Conservation (phyloP, 2,329 filamentous ascomycete species). For the Paracamarosporium sp. region DNA sequence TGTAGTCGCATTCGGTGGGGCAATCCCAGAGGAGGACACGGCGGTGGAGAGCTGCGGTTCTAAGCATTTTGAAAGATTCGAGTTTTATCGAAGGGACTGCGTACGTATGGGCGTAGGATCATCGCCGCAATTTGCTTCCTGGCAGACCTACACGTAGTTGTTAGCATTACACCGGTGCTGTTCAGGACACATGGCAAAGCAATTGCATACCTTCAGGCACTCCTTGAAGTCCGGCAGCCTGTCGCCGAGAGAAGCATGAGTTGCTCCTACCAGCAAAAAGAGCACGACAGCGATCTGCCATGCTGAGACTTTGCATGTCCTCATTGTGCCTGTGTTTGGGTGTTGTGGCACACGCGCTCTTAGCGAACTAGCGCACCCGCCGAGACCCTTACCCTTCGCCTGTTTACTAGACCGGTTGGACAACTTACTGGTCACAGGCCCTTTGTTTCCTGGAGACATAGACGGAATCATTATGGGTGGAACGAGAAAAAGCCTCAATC, state of each 20-base stretch:
- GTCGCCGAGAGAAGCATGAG: slow-evolving; percentile 80
- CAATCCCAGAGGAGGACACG: slow-evolving; percentile 92
- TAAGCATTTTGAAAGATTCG: not conserved
- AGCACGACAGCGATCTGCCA: slow-evolving; percentile 34
- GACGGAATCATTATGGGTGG: no score
- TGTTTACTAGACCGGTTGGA: no score
- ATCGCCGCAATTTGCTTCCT: slow-evolving; percentile 77
- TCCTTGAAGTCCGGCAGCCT: slow-evolving; percentile 83
- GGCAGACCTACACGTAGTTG: slow-evolving; percentile 69
- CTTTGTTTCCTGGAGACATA: no score
- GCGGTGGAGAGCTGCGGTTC: slow-evolving; percentile 73
- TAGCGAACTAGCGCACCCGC: not conserved
- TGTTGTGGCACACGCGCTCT: slow-evolving; percentile 6
- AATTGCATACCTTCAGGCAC: slow-evolving; percentile 75
- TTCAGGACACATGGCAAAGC: not conserved
- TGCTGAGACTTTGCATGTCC: slow-evolving; percentile 24
- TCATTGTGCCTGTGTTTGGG: slow-evolving; percentile 28
- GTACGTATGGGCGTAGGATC: slow-evolving; percentile 72
- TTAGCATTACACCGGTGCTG: slow-evolving; percentile 18
- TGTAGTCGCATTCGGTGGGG: slow-evolving; percentile 94
- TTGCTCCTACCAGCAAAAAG: slow-evolving; percentile 40
- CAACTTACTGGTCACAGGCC: no score
- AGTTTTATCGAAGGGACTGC: slow-evolving; percentile 37
- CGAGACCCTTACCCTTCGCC: not conserved
- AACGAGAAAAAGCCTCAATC: no score